Percentiles rank a stretch among this genome's conserved stretches.
Evolutionary conservation across 306 rosid genomes (phyloP).

Genomic region (Benincasa hispida): DNA sequence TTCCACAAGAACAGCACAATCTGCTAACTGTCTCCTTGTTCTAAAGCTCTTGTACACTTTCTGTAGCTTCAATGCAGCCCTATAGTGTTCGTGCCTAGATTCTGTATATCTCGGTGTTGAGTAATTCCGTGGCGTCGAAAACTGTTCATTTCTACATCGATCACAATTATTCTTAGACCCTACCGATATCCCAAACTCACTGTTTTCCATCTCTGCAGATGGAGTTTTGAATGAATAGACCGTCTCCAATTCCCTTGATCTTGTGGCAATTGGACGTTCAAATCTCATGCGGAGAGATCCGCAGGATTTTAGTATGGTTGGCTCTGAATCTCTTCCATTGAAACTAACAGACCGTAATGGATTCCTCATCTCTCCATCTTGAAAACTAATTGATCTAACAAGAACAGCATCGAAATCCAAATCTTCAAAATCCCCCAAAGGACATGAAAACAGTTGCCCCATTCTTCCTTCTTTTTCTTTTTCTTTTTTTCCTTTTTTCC

Average conservation of each 20-base stretch:
- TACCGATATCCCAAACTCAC: conserved; percentile 17
- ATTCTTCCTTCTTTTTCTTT: conserved; percentile 1
- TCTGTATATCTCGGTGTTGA: conserved; percentile 8
- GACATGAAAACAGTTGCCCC: conserved; percentile 20
- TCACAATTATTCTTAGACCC: conserved; percentile 21
- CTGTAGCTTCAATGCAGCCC: conserved; percentile 71
- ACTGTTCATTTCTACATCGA: neutral
- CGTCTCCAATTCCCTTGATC: conserved; percentile 25
- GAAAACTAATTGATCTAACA: conserved; percentile 14
- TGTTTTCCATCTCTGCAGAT: conserved; percentile 21
- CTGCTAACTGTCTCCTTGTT: conserved; percentile 72
- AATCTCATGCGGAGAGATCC: conserved; percentile 24
- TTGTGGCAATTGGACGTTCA: conserved; percentile 30
- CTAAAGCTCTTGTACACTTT: conserved; percentile 89
- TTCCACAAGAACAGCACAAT: conserved; percentile 84
- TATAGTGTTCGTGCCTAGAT: conserved; percentile 18
- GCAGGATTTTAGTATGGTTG: conserved; percentile 2
- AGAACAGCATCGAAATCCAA: conserved; percentile 28
- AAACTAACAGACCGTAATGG: conserved; percentile 19
- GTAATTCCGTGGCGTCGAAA: neutral
- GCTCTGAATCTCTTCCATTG: conserved; percentile 20
- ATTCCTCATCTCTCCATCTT: conserved; percentile 17
- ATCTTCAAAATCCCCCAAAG: conserved; percentile 22
- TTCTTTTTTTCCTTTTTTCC: neutral
- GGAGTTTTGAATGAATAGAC: conserved; percentile 25